A percentile compares a stretch with the other conserved stretches of the same genome.
phyloP scores from a whole-genome alignment of 1,284 basidiomycete genomes.

The Apiotrichum laibachii region DNA sequence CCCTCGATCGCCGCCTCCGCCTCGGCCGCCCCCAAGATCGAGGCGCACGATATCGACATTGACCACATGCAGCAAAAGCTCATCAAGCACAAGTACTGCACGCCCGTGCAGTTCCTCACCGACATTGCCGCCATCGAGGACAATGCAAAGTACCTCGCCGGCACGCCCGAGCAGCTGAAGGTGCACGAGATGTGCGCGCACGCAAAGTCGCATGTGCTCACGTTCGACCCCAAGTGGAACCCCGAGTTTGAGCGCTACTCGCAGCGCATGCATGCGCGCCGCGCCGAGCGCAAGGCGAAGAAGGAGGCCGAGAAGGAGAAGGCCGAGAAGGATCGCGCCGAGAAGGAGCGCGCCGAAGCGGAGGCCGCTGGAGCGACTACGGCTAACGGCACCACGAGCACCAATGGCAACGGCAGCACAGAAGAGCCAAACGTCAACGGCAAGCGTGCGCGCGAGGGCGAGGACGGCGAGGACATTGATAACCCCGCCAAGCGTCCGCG shows the following conservation, averaged over 20 bases:
- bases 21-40: neutral
- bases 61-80: conserved; percentile 86
- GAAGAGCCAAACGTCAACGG: conserved; percentile 13
- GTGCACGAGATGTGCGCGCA: conserved; percentile 88
- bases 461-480: conserved; percentile 25
- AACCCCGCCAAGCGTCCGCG: conserved; percentile 63
- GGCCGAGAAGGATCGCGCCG: too few relatives aligned
- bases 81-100: conserved; percentile 82
- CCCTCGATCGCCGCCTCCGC: too few relatives aligned
- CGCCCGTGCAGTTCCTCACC: conserved; percentile 79
- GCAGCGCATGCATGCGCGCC: conserved; percentile 68
- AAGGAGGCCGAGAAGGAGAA: conserved; percentile 68
- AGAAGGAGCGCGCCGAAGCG: conserved; percentile 4
- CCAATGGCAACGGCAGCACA: neutral
- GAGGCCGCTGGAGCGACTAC: conserved; percentile 18
- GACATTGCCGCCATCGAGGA: conserved; percentile 86
- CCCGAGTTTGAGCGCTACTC: conserved; percentile 88
- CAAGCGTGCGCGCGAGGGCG: conserved; percentile 28
- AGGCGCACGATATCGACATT: conserved; percentile 73
- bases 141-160: conserved; percentile 71
- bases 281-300: conserved; percentile 57
- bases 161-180: conserved; percentile 72
- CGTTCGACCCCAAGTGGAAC: conserved; percentile 79
- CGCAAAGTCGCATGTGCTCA: conserved; percentile 74
- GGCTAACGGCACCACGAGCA: conserved; percentile 8